Conservation (phyloP, 371 early-diverging fungal species). For the Apophysomyces ossiformis region DNA sequence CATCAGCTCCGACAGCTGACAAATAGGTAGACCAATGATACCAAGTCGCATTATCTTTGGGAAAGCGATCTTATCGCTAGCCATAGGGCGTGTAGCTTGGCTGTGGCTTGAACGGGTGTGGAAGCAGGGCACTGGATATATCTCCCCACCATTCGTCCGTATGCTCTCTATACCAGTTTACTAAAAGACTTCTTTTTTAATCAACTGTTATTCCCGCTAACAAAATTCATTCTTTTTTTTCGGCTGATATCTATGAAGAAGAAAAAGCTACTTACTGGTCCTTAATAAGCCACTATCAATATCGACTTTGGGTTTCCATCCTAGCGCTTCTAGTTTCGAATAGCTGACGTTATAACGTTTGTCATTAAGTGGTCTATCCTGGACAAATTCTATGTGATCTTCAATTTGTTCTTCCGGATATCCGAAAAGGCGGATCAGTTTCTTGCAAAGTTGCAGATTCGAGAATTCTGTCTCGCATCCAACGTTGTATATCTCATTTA, state of each 20-base stretch:
- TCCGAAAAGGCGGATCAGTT: constrained; percentile 61
- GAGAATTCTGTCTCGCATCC: constrained; percentile 78
- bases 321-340: constrained; percentile 65
- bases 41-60: neutral
- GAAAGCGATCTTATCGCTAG: constrained; percentile 2
- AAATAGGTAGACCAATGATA: neutral
- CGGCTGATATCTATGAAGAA: neutral
- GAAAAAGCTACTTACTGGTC: constrained; percentile 63
- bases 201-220: neutral
- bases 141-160: constrained; percentile 70
- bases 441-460: constrained; percentile 71
- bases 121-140: constrained; percentile 54
- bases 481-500: constrained; percentile 83
- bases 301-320: constrained; percentile 71
- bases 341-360: constrained; percentile 79
- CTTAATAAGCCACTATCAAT: constrained; percentile 73
- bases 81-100: constrained; percentile 26
- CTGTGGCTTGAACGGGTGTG: constrained; percentile 60
- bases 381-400: constrained; percentile 69
- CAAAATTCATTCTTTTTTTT: neutral
- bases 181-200: constrained; percentile 22
- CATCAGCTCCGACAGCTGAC: constrained; percentile 4
- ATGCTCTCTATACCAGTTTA: constrained; percentile 66
- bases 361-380: constrained; percentile 86
- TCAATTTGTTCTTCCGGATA: constrained; percentile 34